Base-by-base conservation (phyloP, 1,284 basidiomycete genomes). In the Waitea zeae region DNA sequence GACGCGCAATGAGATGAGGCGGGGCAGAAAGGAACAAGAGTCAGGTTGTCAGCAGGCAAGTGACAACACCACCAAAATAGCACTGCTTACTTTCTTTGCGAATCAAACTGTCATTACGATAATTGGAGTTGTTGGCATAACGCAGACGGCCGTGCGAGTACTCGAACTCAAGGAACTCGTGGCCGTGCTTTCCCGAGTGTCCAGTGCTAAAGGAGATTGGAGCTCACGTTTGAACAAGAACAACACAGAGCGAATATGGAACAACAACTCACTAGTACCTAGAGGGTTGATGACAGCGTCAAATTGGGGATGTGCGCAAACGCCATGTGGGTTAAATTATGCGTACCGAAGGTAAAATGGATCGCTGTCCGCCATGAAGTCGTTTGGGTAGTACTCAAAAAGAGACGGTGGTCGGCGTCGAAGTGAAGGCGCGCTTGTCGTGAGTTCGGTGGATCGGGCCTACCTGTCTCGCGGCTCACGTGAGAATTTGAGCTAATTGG, bases 41-140 rank as follows among this genome's bases (percentile, higher is more conserved):
- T 29, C 27, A 31, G 9, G 29, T 12, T 28, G 22, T 34, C 17
- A 15, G 13, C 17, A 18, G 5, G 34, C 11, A 38, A 29, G 28
- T 13, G 15, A 33, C 31, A 27, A 30, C 28, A 36, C 22, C 19
- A 20, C 5, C 14, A n/a, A 34, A 35, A 27, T 20, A 31, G 12
- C 33, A 17, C 9, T 4, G 68, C 88, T 49, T 47, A 95, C 92
- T 93, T 59, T 98, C 95, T 82, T 97, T 97, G 40, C 92, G 71
- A 53, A 98, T 96, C 37, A 98, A 61, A 52, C 80, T 86, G 59
- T 98, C 95, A 49, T 96, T 97, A 32, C 93, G 67, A 61, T 98
- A 98, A 59, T 98, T 98, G 14, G 90, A 96, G 68, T 98, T 98
- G 68, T 98, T 96, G 41, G 95, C 93, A 54, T 98, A 99, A 46